Conservation (phyloP, 768 basidiomycete species). For the Coprinopsis sp. region DNA sequence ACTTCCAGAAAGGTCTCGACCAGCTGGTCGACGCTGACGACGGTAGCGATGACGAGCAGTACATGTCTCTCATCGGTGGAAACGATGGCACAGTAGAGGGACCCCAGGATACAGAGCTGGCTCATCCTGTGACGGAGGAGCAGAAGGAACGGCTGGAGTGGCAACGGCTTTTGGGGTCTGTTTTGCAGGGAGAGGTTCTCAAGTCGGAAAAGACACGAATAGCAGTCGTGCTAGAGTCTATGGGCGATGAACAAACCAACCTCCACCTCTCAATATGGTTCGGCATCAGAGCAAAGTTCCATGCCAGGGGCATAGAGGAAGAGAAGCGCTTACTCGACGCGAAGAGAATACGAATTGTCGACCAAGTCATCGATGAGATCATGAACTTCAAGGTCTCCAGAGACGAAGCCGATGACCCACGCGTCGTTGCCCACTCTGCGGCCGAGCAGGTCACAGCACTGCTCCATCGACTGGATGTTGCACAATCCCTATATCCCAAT, state of each 20-base stretch:
- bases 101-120: constrained; percentile 56
- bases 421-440: constrained; percentile 38
- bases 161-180: constrained; percentile 93
- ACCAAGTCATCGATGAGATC: constrained; percentile 81
- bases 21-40: constrained; percentile 66
- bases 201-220: constrained; percentile 94
- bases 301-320: constrained; percentile 75
- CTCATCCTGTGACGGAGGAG: constrained; percentile 63
- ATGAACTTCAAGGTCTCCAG: constrained; percentile 61
- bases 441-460: constrained; percentile 60
- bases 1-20: constrained; percentile 67
- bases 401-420: constrained; percentile 28
- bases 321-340: constrained; percentile 82
- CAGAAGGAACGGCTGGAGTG: constrained; percentile 87
- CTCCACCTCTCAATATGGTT: constrained; percentile 78
- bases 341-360: constrained; percentile 73
- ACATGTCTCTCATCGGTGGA: constrained; percentile 36
- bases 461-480: constrained; percentile 73
- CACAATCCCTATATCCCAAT: constrained; percentile 83
- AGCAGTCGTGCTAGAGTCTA: constrained; percentile 68
- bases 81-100: constrained; percentile 50
- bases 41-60: constrained; percentile 74
- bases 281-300: constrained; percentile 82
- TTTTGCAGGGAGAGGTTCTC: constrained; percentile 90
- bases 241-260: constrained; percentile 64